Evolutionary conservation across 331 rosid species (phyloP), one percentile per base, ranked within the genome.

Genomic region (Pyrus hybrid): DNA sequence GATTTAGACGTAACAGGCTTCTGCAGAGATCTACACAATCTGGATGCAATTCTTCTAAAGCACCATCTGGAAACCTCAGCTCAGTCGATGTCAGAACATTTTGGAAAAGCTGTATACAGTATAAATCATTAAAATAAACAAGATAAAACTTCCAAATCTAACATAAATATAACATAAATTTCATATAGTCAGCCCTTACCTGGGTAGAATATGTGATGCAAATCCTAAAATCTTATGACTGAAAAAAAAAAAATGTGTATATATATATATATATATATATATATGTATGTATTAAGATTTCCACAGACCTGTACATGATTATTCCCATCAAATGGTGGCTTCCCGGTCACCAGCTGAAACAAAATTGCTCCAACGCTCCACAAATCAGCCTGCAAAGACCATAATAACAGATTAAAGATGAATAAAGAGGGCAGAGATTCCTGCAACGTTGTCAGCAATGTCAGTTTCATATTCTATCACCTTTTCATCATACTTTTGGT

Each of bases 321-420:
- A 80, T 83, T 89, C 77, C 99, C 99, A 53, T 83, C 82, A 78
- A 90, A 95, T 54, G 99, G 99, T 25, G 89, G 96, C 82, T 78
- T 89, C 77, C 99, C 99, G 8, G 91, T 89, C 72, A 92, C 91
- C 63, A 95, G 87, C 82, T 95, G 97, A 85, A 86, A 95, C 77
- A 95, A 83, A 77, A 92, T 90, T 75, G 99, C 93, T 66, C 99
- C 99, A 64, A 95, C 99, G 65, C 99, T 95, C 99, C 99, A 95
- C 71, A 95, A 86, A 86, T 95, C 99, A 71, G 97, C 99, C 99
- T 95, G 89, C 82, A 86, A 47, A 75, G 57, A 78, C 58, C 45
- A 74, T 18, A 64, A 37, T 18, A 78, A 14, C 43, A 30, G 41
- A 33, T 43, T 67, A 75, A 82, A 53, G n/a, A 58, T 73, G 67